phyloP scores from a whole-genome alignment of 768 basidiomycete genomes.

The Pseudohyphozyma bogoriensis region DNA sequence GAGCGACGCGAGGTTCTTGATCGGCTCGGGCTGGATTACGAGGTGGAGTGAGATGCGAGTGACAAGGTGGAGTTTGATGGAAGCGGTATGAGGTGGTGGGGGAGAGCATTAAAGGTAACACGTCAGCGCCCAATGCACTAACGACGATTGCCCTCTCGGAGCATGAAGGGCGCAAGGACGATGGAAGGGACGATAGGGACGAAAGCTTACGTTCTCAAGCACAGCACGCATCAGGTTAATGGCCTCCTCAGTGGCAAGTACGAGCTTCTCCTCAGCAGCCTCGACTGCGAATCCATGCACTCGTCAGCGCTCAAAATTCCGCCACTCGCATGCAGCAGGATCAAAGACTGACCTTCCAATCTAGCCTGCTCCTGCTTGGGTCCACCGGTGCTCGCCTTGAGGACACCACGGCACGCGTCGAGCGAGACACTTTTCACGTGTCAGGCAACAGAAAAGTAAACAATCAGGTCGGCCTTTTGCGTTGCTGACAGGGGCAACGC shows the following conservation, averaged over 20 bases:
- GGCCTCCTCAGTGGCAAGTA: slow-evolving; percentile 85
- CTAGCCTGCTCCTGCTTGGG: slow-evolving; percentile 78
- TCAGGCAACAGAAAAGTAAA: neutral
- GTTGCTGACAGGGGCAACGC: neutral
- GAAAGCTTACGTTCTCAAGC: slow-evolving; percentile 81
- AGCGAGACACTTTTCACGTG: slow-evolving; percentile 21
- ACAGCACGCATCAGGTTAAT: slow-evolving; percentile 48
- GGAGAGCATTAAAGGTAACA: neutral
- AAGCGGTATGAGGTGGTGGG: too few relatives aligned
- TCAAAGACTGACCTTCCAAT: slow-evolving; percentile 29
- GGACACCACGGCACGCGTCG: slow-evolving; percentile 54
- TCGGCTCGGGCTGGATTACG: slow-evolving; percentile 67
- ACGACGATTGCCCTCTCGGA: too few relatives aligned
- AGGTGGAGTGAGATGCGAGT: neutral
- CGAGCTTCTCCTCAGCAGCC: slow-evolving; percentile 66
- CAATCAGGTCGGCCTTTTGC: neutral
- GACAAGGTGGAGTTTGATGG: neutral
- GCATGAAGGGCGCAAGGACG: too few relatives aligned
- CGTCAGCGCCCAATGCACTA: too few relatives aligned
- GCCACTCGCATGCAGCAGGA: neutral
- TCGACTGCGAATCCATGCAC: slow-evolving; percentile 37
- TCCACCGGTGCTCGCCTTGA: slow-evolving; percentile 46
- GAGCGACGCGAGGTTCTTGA: slow-evolving; percentile 87
- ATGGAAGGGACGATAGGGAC: neutral
- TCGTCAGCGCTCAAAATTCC: too few relatives aligned